phyloP scores from a whole-genome alignment of 1,284 basidiomycete genomes.

The Calocybe gambosa region DNA sequence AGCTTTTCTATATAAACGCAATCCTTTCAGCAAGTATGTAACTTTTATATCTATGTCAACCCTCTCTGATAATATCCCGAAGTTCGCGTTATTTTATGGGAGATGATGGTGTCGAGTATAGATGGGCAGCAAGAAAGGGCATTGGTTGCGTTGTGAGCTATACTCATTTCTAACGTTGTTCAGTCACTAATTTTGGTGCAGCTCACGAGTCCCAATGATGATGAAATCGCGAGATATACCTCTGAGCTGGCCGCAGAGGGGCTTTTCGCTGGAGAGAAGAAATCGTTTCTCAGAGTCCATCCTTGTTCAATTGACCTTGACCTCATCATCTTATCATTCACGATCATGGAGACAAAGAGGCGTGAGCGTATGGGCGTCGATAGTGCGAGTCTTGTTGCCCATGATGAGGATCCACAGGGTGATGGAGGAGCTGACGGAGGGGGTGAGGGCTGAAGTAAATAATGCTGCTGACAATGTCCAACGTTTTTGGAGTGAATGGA shows the following conservation, averaged over 20 bases:
- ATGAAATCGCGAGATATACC: slow-evolving; percentile 36
- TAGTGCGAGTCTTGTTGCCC: slow-evolving; percentile 22
- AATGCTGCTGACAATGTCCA: neutral
- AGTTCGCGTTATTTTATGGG: slow-evolving; percentile 48
- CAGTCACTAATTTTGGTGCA: slow-evolving; percentile 14
- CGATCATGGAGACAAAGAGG: slow-evolving; percentile 48
- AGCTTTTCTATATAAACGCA: slow-evolving; percentile 39
- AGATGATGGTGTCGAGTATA: slow-evolving; percentile 42
- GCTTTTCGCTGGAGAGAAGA: slow-evolving; percentile 40
- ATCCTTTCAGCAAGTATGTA: slow-evolving; percentile 39
- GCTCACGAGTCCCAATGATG: slow-evolving; percentile 32
- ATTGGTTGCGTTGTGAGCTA: slow-evolving; percentile 35
- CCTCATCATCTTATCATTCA: slow-evolving; percentile 43
- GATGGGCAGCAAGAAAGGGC: slow-evolving; percentile 40
- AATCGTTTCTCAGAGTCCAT: slow-evolving; percentile 37
- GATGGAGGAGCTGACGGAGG: slow-evolving; percentile 29
- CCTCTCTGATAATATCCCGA: neutral
- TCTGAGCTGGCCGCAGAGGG: slow-evolving; percentile 31
- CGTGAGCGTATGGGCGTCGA: slow-evolving; percentile 31
- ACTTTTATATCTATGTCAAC: neutral
- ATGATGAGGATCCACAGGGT: slow-evolving; percentile 35
- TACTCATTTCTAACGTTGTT: neutral
- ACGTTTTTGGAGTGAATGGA: neutral
- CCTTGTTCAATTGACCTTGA: slow-evolving; percentile 44
- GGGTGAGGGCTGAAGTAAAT: slow-evolving; percentile 9